These are phyloP conservation scores for Oenanthe sinensis DNA, from an alignment of 129 eudicot genomes.

Conservation along the genomic window DNA sequence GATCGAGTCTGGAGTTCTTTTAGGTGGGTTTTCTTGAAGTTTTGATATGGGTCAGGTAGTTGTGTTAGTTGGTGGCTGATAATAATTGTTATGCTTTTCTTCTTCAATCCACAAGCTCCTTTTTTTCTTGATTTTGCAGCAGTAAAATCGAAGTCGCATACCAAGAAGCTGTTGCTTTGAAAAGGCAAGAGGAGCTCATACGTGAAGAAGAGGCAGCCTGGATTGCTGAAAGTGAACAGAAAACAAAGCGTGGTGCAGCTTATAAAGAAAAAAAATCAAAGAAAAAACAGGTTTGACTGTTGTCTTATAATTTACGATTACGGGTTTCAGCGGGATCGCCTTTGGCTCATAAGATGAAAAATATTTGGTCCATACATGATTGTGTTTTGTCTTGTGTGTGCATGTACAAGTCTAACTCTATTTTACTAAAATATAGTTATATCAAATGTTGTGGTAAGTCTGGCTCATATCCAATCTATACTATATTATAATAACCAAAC, in stretches of 20 bases:
- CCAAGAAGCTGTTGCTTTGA: slow-evolving; percentile 94
- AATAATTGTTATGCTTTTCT: background rate
- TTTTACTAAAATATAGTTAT: background rate
- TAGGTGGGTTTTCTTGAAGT: background rate
- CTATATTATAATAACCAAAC: too few relatives aligned
- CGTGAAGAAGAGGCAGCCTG: slow-evolving; percentile 96
- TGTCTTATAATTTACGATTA: background rate
- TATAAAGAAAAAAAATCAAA: slow-evolving; percentile 84
- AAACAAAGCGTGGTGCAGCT: slow-evolving; percentile 57
- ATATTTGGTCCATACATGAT: background rate
- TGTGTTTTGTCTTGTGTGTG: background rate
- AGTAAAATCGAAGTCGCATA: slow-evolving; percentile 95
- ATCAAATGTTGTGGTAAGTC: background rate
- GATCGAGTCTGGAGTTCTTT: background rate
- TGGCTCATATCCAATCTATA: background rate
- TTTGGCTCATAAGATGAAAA: background rate
- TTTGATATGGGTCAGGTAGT: background rate
- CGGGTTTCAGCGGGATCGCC: background rate
- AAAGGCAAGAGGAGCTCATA: slow-evolving; percentile 94
- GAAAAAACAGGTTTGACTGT: slow-evolving; percentile 76
- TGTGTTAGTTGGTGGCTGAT: background rate
- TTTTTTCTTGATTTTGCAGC: slow-evolving; percentile 18
- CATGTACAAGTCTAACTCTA: background rate
- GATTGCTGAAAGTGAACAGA: slow-evolving; percentile 78
- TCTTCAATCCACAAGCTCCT: background rate